Evolutionary conservation across 2,329 filamentous ascomycete genomes (phyloP).

Genomic region (Basipetospora chlamydospora): DNA sequence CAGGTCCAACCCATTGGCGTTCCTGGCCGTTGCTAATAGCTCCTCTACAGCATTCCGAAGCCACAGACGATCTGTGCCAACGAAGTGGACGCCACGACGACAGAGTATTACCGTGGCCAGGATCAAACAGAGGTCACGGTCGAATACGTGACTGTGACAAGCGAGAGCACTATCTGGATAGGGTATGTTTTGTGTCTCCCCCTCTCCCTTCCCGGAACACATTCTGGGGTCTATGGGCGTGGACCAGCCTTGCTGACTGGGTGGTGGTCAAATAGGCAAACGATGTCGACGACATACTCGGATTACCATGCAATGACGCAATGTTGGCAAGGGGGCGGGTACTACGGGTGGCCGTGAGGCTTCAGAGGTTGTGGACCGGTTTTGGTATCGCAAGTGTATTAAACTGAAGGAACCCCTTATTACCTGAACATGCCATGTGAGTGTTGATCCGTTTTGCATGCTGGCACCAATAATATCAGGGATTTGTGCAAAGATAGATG

Average conservation of each 20-base stretch:
- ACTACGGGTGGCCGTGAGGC: constrained; percentile 1
- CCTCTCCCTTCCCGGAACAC: background rate
- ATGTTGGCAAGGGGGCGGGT: constrained; percentile 5
- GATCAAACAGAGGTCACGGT: constrained; percentile 1
- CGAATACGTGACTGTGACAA: constrained; percentile 3
- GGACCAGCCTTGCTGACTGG: no score
- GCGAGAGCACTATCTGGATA: constrained; percentile 2
- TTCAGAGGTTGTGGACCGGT: no score
- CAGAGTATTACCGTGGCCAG: constrained; percentile 1
- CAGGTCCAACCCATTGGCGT: no score
- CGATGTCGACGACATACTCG: constrained; percentile 1
- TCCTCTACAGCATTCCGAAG: constrained; percentile 1
- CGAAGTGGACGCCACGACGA: constrained; percentile 1
- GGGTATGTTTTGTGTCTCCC: constrained; percentile 1
- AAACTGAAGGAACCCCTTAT: no score
- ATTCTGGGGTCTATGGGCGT: no score
- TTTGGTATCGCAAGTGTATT: no score
- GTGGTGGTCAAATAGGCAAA: no score
- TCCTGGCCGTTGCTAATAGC: no score
- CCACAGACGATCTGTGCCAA: constrained; percentile 4
- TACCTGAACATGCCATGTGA: no score
- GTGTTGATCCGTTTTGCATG: no score
- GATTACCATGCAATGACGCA: constrained; percentile 5
- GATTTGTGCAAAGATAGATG: no score
- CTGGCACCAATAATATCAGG: no score